These are phyloP conservation scores for Arthrocladium fulminans DNA, from an alignment of 2,329 filamentous ascomycete species.

Conservation along the genomic window DNA sequence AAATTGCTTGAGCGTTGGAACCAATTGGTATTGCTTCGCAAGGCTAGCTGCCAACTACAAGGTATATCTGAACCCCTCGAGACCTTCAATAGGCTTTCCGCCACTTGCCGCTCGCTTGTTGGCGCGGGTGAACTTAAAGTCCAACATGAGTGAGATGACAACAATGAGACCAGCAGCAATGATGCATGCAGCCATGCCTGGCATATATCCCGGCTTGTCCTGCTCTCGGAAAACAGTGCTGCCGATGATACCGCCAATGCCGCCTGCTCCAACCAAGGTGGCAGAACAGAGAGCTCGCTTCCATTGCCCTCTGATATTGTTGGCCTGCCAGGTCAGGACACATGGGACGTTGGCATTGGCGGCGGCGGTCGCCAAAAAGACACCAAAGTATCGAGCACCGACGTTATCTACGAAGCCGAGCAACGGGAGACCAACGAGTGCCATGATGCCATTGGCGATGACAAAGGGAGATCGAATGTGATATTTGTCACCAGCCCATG, in stretches of 20 bases:
- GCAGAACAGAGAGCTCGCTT: conserved; percentile 55
- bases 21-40: not conserved
- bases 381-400: conserved; percentile 59
- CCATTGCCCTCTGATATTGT: conserved; percentile 83
- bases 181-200: conserved; percentile 25
- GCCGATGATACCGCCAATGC: conserved; percentile 69
- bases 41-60: conserved; percentile 10
- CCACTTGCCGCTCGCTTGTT: conserved; percentile 30
- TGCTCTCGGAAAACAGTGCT: conserved; percentile 58
- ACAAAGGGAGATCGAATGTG: conserved; percentile 62
- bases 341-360: conserved; percentile 70
- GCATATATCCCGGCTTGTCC: conserved; percentile 29
- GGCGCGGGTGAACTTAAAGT: conserved; percentile 20
- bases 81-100: conserved; percentile 42
- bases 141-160: conserved; percentile 19
- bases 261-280: conserved; percentile 32
- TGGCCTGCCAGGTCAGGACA: conserved; percentile 71
- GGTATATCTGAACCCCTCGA: conserved; percentile 32
- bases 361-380: conserved; percentile 67
- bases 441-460: conserved; percentile 58
- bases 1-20: too few relatives aligned
- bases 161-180: conserved; percentile 19
- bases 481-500: conserved; percentile 61
- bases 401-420: conserved; percentile 56
- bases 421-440: conserved; percentile 61